Conservation (phyloP, 1,284 basidiomycete genomes). For the Meripilus lineatus region DNA sequence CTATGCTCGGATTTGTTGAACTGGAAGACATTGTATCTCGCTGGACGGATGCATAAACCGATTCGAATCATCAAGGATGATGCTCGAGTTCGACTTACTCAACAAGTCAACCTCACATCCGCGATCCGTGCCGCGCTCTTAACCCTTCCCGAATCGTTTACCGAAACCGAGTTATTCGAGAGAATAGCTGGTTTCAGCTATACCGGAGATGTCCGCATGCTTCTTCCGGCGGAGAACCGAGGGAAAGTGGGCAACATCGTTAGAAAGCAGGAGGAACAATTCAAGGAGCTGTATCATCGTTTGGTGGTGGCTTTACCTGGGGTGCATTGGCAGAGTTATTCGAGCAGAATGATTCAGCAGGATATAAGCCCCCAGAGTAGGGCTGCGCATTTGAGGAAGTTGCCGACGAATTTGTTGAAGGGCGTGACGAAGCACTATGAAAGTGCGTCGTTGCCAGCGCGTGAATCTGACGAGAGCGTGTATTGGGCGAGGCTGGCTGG, state of each 20-base stretch:
- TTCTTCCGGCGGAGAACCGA: slow-evolving; percentile 90
- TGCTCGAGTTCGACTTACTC: slow-evolving; percentile 84
- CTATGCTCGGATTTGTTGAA: slow-evolving; percentile 87
- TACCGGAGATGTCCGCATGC: slow-evolving; percentile 90
- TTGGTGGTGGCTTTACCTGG: slow-evolving; percentile 74
- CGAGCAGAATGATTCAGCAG: slow-evolving; percentile 59
- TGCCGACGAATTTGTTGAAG: slow-evolving; percentile 65
- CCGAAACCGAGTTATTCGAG: slow-evolving; percentile 81
- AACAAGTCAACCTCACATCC: slow-evolving; percentile 90
- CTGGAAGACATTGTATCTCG: slow-evolving; percentile 92
- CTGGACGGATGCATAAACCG: slow-evolving; percentile 97
- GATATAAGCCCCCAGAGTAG: slow-evolving; percentile 62
- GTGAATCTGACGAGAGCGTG: slow-evolving; percentile 58
- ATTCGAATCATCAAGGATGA: slow-evolving; percentile 86
- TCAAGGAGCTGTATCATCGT: slow-evolving; percentile 83
- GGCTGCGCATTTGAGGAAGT: slow-evolving; percentile 69
- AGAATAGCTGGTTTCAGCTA: slow-evolving; percentile 88
- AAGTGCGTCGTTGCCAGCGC: slow-evolving; percentile 23
- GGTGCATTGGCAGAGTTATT: slow-evolving; percentile 58
- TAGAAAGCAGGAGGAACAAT: slow-evolving; percentile 74
- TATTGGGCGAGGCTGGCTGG: slow-evolving; percentile 75
- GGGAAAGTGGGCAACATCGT: slow-evolving; percentile 95
- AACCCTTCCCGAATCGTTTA: slow-evolving; percentile 57
- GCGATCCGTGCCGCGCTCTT: slow-evolving; percentile 81
- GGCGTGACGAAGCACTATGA: slow-evolving; percentile 52